Base-by-base conservation (phyloP, 345 rosid genomes). In the Linum lewisii region DNA sequence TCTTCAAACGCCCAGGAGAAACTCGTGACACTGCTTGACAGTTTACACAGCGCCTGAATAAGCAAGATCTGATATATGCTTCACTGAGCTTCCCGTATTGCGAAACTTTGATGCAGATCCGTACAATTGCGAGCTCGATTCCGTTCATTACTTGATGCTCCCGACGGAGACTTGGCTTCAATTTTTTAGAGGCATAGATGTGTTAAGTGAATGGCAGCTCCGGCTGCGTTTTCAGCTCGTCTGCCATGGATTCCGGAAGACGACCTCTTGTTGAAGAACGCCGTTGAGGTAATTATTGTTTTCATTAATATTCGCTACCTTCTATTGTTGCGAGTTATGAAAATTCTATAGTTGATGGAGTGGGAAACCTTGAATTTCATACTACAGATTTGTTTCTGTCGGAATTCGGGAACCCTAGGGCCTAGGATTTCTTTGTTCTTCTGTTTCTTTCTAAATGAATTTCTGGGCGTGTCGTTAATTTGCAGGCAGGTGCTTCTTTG, bases 181-280 rank as follows among this genome's bases (percentile, higher is more conserved):
- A 1, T 3, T 42, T 42, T 42, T 4, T 14, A 7, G 18, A 42
- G 47, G 47, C 18, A 16, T 42, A 42, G 47, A 42, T 42, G 47
- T 42, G 47, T 14, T 42, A 42, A 42, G 47, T 16, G 47, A 42
- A 52, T 52, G 56, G 56, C 56, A 52, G 60, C 60, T 26, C 37
- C 60, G 32, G 44, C 44, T 32, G 60, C 60, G 26, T 18, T 18
- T 57, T 16, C 60, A 25, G 42, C 21, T 16, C 44, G 24, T 21
- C 24, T 19, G 18, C 36, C 60, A 34, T 57, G 60, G 60, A 57
- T 57, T 37, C 60, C 60, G 22, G 44, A 57, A 34, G 60, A 57
- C 44, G 60, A 57, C 44, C 60, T 57, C 44, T 7, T 57, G 8
- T 29, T 57, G 60, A 57, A 57, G 44, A 57, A 57, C 60, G 60